Evolutionary conservation across 176 grass and related monocot genomes (phyloP), one percentile per base, ranked within the genome.

Genomic region (Aegilops umbellulata): DNA sequence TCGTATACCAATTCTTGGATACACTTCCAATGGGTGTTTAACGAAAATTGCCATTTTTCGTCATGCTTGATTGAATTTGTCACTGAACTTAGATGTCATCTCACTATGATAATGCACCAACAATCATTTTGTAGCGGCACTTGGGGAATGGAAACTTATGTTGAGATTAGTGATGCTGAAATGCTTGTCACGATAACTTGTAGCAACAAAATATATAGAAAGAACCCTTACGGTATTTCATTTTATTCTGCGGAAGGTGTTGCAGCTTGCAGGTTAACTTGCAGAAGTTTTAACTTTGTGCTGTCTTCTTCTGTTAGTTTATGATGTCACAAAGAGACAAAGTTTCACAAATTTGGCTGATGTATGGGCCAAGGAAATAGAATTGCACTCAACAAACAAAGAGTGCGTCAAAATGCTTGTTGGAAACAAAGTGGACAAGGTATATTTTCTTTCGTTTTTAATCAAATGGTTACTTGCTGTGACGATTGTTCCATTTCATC

Each of bases 401-500:
- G 88, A 94, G 4, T 96, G 92, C 55, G 69, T 99, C 82, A 99
- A 99, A 89, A 91, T 99, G 84, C 88, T 99, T 80, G 94, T 99
- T 65, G 92, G 97, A 58, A 99, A 96, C 84, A 99, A 99, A 91
- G 84, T 96, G 83, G 97, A 99, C 85, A 96, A 96, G 97, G 97
- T 99, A 87, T 69, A n/a, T 58, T 46, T 46, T 63, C 11, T 69
- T 44, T n/a, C 17, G 36, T 14, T 76, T 27, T 63, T 38, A 67
- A 31, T 69, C 22, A 38, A 61, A 62, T 69, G 35, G 1, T 25
- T 79, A 3, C 47, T 17, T 51, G 47, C 47, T 51, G 5, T 51
- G 15, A 17, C 14, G 14, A 16, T 49, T 16, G 46, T 38, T 66
- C 25, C n/a, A 26, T 74, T 82, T 32, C 17, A 8, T 3, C 53